Evolutionary conservation across 2,329 filamentous ascomycete species (phyloP), one percentile per base, ranked within the genome.

Genomic region (Macroventuria anomochaeta): DNA sequence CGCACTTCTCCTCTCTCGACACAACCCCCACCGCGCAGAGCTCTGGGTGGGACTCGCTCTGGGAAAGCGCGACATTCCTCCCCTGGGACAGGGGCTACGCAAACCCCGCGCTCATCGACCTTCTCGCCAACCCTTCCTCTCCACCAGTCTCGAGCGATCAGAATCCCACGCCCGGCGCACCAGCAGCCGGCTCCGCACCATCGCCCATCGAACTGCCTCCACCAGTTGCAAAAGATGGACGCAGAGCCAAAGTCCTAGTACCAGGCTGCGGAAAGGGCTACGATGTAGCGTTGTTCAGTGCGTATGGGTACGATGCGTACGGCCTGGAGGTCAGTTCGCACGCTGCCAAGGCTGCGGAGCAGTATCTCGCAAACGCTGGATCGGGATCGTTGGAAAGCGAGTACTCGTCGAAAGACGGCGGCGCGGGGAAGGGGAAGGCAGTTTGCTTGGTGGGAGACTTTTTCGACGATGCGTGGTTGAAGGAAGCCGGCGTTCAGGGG

Each of bases 231-330:
- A 7, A 46, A 0, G 62, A 63, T 25, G 65, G 67, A 49, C 73
- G 23, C 64, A 77, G 72, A 50, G 83, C 82, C 63, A 79, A 78
- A 51, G 91, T 88, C 1, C 78, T 96, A 7, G 88, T 96, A 0
- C 89, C 91, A 0, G 91, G 91, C 5, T 96, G 91, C 73, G 92
- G 91, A 0, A 83, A 84, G 39, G 92, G 91, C 5, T 88, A 95
- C 68, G 92, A 96, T 75, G 89, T 91, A 1, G 79, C 91, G 8
- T 79, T 96, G 31, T 81, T 96, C 37, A 84, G 86, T 42, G 84
- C 85, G 8, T 85, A 88, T 67, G 91, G 91, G 1, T 95, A 90
- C 70, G 88, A 96, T 74, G 85, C 86, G 1, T 87, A 85, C 65
- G 92, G 90, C 0, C 75, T 96, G 1, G 91, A 96, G 69, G 82